phyloP scores from a whole-genome alignment of 2,329 filamentous ascomycete genomes.

The Stromatinia cepivora region DNA sequence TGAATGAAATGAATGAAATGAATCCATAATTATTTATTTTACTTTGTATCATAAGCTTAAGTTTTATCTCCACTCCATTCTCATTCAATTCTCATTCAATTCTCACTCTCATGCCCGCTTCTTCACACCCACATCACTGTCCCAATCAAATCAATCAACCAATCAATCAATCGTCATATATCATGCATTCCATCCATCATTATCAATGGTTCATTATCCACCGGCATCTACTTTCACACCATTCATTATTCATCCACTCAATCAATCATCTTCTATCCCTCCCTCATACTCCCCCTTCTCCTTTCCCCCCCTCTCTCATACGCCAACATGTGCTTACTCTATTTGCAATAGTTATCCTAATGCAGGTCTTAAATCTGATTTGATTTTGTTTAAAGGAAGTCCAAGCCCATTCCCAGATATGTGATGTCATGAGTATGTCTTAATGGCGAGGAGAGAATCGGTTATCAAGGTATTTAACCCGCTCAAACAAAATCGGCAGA shows the following conservation, averaged over 20 bases:
- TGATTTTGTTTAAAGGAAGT: neutral
- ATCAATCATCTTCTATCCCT: neutral
- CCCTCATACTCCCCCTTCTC: neutral
- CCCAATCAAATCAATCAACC: neutral
- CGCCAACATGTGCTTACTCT: neutral
- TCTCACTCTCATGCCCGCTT: neutral
- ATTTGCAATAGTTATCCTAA: neutral
- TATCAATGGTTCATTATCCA: conserved; percentile 17
- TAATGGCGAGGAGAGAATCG: neutral
- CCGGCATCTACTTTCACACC: neutral
- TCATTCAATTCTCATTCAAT: neutral
- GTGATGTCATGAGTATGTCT: neutral
- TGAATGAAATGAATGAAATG: neutral
- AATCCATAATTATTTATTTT: neutral
- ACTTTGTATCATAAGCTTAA: neutral
- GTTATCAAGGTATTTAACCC: neutral
- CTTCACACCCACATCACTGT: neutral
- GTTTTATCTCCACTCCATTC: neutral
- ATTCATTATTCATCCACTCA: conserved; percentile 3
- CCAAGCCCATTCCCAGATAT: neutral
- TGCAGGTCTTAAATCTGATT: neutral
- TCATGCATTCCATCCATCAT: conserved; percentile 16
- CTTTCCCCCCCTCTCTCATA: neutral
- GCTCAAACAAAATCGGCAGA: conserved; percentile 42
- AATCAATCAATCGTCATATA: conserved; percentile 15